These are phyloP conservation scores for Trypanosoma avium DNA, from an alignment of 208 protist species.

Conservation along the genomic window DNA sequence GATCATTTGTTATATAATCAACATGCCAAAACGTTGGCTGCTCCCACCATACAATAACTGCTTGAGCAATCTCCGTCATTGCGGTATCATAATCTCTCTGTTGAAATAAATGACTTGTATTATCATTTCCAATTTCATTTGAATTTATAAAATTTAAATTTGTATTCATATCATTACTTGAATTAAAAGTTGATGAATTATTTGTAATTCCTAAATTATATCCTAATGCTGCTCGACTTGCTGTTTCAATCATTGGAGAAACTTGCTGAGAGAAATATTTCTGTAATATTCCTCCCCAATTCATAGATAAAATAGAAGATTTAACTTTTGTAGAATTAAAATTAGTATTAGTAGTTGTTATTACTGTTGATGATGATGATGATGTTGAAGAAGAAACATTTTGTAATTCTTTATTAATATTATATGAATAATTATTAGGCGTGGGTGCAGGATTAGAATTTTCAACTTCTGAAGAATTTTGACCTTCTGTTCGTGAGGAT, in stretches of 20 bases:
- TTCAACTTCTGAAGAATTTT: neutral
- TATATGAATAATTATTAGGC: no score
- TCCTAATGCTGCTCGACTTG: neutral
- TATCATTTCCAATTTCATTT: neutral
- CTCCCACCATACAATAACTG: constrained; percentile 31
- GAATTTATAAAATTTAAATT: neutral
- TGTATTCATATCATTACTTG: no score
- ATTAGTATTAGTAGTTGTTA: neutral
- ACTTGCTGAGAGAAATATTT: constrained; percentile 14
- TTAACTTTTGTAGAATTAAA: neutral
- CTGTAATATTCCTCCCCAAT: constrained; percentile 1
- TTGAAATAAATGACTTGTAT: neutral
- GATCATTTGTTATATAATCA: constrained; percentile 17
- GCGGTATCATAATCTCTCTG: constrained; percentile 15
- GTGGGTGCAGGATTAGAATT: neutral
- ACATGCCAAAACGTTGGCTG: constrained; percentile 19
- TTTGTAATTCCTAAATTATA: neutral
- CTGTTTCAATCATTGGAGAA: constrained; percentile 13
- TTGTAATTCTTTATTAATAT: no score
- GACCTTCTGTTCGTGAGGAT: no score
- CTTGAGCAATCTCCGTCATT: constrained; percentile 19
- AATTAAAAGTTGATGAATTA: no score
- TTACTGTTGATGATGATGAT: neutral
- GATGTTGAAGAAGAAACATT: neutral
- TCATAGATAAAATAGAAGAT: neutral